Conservation (phyloP, 1,139 yeast genomes). For the Saccharomyces hybrid region DNA sequence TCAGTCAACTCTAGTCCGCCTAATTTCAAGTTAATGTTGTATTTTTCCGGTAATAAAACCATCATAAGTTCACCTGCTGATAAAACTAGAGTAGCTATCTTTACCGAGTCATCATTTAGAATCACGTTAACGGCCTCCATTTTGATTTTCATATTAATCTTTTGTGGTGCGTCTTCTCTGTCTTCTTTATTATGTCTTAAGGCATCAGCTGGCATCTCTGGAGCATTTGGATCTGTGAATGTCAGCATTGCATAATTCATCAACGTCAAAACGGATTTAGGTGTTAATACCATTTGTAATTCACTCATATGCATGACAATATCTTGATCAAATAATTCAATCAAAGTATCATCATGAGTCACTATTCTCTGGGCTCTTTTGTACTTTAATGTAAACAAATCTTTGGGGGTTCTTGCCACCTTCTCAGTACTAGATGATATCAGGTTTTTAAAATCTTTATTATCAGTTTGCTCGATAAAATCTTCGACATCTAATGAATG, state of each 20-base stretch:
- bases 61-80: slow-evolving; percentile 67
- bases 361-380: slow-evolving; percentile 54
- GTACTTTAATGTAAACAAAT: slow-evolving; percentile 59
- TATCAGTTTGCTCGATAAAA: slow-evolving; percentile 56
- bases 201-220: slow-evolving; percentile 58
- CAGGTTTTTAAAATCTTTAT: slow-evolving; percentile 59
- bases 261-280: slow-evolving; percentile 70
- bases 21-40: slow-evolving; percentile 66
- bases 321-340: slow-evolving; percentile 73
- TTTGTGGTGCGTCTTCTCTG: slow-evolving; percentile 57
- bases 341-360: slow-evolving; percentile 43
- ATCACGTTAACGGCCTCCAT: slow-evolving; percentile 70
- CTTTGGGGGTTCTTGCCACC: slow-evolving; percentile 32
- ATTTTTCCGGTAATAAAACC: slow-evolving; percentile 63
- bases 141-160: slow-evolving; percentile 59
- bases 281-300: slow-evolving; percentile 64
- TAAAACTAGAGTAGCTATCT: slow-evolving; percentile 69
- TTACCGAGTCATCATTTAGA: slow-evolving; percentile 75
- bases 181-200: slow-evolving; percentile 57
- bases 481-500: slow-evolving; percentile 67
- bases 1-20: slow-evolving; percentile 80
- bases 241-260: slow-evolving; percentile 79
- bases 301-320: slow-evolving; percentile 74
- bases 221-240: slow-evolving; percentile 73
- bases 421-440: slow-evolving; percentile 54